Base-by-base conservation (phyloP, 2,329 filamentous ascomycete genomes). In the Dactylellina parvicollis region DNA sequence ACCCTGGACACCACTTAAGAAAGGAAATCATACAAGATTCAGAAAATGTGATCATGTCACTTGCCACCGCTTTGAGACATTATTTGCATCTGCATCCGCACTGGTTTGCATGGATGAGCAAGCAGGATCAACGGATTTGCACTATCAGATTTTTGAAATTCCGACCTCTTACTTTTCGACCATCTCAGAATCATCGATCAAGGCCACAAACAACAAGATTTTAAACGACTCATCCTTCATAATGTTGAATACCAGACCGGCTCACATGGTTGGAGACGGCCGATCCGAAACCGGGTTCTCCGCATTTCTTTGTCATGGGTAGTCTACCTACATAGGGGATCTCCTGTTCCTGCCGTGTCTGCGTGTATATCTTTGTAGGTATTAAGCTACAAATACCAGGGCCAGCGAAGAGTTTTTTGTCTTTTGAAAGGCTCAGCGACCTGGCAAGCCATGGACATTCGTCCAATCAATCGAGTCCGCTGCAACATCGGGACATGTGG, bases 221-320 rank as follows among this genome's bases (percentile, higher is more conserved):
- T 9, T 16, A 16, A 16, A 28, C 44, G 2, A 24, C 42, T 57
- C 62, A 59, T 26, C 9, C 12, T 26, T 59, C 62, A 72, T 59
- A 44, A 44, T 20, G 60, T n/a, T 18, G 14, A 57, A 36, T 46
- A n/a, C 42, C 49, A 59, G 54, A 72, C 36, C 52, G 7, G 30
- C 59, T 72, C 67, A 72, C 30, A 38, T 36, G 9, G 28, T 5
- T 61, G 54, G 54, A 54, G 60, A 47, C 44, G 40, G 60, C 30
- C 60, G 69, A 73, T 73, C 60, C 60, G 26, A 66, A 56, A 38
- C 69, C 36, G 55, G 69, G 69, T 73, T 73, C 69, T 73, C 69
- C 69, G 69, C 69, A 73, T 73, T 73, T 61, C 26, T 44, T 69
- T 60, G 55, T 66, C 46, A 66, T 26, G 56, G 30, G n/a, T 30